These are phyloP conservation scores for Tinospora cordifolia DNA, from an alignment of 164 flowering plant species.

Conservation along the genomic window DNA sequence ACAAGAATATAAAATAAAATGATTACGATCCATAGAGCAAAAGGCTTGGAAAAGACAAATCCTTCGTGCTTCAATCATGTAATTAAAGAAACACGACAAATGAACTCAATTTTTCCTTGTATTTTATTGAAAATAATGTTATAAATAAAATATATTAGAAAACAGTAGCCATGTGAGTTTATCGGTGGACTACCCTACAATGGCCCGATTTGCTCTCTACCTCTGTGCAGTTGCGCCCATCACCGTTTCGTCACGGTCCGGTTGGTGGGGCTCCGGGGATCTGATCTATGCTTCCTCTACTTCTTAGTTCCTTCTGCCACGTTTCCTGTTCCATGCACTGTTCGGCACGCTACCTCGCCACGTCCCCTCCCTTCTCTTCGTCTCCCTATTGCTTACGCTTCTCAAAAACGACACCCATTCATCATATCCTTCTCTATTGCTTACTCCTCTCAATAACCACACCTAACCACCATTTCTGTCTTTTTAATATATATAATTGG, in stretches of 20 bases:
- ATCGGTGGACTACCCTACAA: neutral
- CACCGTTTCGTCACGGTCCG: neutral
- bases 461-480: too few species aligned
- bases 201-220: too few species aligned
- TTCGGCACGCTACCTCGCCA: neutral
- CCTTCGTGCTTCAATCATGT: neutral
- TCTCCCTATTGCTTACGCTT: neutral
- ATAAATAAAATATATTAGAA: too few species aligned
- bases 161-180: neutral
- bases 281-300: neutral
- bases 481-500: too few species aligned
- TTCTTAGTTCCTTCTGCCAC: neutral
- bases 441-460: too few species aligned
- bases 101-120: neutral
- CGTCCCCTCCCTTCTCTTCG: neutral
- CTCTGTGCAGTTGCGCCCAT: too few species aligned
- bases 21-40: neutral
- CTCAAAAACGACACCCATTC: too few species aligned
- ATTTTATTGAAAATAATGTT: neutral
- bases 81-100: neutral
- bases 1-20: neutral
- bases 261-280: neutral
- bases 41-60: neutral
- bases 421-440: too few species aligned
- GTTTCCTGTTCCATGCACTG: neutral